Evolutionary conservation across 176 grass and related monocot species (phyloP), one percentile per base, ranked within the genome.

Genomic region (Lolium perenne): DNA sequence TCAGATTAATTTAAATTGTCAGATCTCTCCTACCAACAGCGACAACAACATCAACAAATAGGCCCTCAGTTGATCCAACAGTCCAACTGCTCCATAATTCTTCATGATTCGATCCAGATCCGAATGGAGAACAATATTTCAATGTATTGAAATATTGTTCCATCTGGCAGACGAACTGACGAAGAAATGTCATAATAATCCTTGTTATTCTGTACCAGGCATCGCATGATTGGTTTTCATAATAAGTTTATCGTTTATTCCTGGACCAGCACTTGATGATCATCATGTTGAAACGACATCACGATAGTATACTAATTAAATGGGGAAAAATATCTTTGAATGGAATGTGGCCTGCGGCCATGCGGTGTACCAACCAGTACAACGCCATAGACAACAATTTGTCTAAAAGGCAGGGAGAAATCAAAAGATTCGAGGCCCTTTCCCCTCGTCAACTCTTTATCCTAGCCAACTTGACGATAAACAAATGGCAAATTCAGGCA

Each of bases 361-460:
- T 61, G 58, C 9, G 22, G 70, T 25, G n/a, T 10, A n/a, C 38
- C 72, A 75, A 51, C 72, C 47, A 17, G 72, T 35, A 20, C 25
- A 53, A 20, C 22, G 54, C 64, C 78, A 73, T 86, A 74, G 63
- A 83, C 32, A 79, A 56, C 38, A 14, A 46, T 38, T 83, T 2
- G 14, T 29, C 61, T 32, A 18, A 78, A 86, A 77, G 41, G 21
- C 58, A 18, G 14, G 25, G 47, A 78, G 60, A 77, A 40, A 67
- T 48, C 4, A 2, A 80, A 89, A 67, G 47, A 38, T 55, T 58
- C 60, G 55, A 79, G 20, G 64, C 23, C 77, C 17, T 66, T 65
- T 90, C 12, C 7, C 12, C 0, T 43, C 72, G 88, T 85, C 83
- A 76, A 81, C 83, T 76, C 70, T 76, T 60, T 85, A 75, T 81